Conservation (phyloP, 2,329 filamentous ascomycete genomes). For the Plectosphaerella cucumerina region DNA sequence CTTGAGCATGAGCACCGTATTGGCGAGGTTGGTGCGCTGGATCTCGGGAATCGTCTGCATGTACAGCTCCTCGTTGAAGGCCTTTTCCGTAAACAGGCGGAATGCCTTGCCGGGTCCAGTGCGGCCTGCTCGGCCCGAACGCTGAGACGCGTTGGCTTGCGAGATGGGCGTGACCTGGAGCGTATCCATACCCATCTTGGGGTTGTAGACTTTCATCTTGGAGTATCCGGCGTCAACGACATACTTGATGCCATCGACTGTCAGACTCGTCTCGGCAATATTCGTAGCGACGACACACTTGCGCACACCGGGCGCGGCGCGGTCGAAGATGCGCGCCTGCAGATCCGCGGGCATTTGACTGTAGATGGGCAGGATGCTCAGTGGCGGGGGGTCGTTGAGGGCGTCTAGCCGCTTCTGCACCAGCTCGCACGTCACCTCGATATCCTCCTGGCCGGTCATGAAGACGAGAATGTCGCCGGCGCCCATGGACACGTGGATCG, state of each 20-base stretch:
- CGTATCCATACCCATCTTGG: slow-evolving; percentile 98
- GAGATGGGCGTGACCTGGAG: slow-evolving; percentile 97
- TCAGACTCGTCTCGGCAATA: slow-evolving; percentile 96
- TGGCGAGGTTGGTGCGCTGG: slow-evolving; percentile 91
- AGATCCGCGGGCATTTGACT: slow-evolving; percentile 99
- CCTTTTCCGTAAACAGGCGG: slow-evolving; percentile 88
- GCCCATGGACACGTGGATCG: slow-evolving; percentile 94
- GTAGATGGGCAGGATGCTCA: slow-evolving; percentile 95
- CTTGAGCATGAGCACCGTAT: slow-evolving; percentile 91
- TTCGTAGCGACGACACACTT: slow-evolving; percentile 99
- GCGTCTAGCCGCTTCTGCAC: slow-evolving; percentile 82
- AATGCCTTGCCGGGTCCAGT: slow-evolving; percentile 96
- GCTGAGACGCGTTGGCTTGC: slow-evolving; percentile 90
- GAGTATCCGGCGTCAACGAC: slow-evolving; percentile 95
- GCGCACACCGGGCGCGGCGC: slow-evolving; percentile 80
- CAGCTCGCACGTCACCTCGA: slow-evolving; percentile 92
- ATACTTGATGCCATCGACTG: slow-evolving; percentile 98
- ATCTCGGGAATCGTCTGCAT: slow-evolving; percentile 97
- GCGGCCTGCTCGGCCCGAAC: slow-evolving; percentile 87
- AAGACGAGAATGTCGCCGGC: slow-evolving; percentile 93
- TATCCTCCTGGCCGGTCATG: slow-evolving; percentile 99
- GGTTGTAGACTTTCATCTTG: slow-evolving; percentile 98
- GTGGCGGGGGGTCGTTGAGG: slow-evolving; percentile 89
- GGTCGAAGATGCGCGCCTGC: slow-evolving; percentile 96
- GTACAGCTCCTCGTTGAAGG: slow-evolving; percentile 94